phyloP scores from a whole-genome alignment of 306 rosid species.

The Heteromeles arbutifolia region DNA sequence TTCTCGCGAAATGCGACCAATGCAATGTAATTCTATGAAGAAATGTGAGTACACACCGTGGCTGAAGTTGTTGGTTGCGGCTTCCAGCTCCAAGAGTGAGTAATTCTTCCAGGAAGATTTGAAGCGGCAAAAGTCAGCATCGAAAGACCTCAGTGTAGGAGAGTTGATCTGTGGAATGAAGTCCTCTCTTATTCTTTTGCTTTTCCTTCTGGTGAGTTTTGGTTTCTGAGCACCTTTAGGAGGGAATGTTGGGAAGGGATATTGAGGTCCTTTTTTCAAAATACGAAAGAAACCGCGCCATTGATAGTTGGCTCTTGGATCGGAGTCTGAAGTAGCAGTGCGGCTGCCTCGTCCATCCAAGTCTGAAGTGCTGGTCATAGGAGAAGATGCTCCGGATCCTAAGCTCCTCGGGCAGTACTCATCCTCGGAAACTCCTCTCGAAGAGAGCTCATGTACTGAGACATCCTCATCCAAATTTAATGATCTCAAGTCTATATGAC shows the following conservation, averaged over 20 bases:
- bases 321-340: constrained; percentile 40
- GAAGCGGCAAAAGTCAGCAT: constrained; percentile 47
- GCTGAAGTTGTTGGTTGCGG: constrained; percentile 75
- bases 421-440: constrained; percentile 21
- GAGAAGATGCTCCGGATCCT: constrained; percentile 44
- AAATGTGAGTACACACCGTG: constrained; percentile 35
- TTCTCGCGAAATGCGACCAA: neutral
- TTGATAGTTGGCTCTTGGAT: constrained; percentile 21
- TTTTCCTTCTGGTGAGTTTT: constrained; percentile 64
- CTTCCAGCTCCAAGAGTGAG: constrained; percentile 47
- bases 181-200: constrained; percentile 65
- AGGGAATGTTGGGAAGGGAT: constrained; percentile 48
- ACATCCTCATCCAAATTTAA: constrained; percentile 37
- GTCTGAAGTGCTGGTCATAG: constrained; percentile 65
- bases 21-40: neutral
- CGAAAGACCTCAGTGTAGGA: constrained; percentile 36
- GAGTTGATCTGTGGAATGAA: constrained; percentile 41
- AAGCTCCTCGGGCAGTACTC: constrained; percentile 28
- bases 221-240: constrained; percentile 57
- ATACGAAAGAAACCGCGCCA: constrained; percentile 61
- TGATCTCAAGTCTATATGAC: constrained; percentile 36
- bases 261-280: constrained; percentile 58
- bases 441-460: constrained; percentile 20
- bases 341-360: constrained; percentile 23
- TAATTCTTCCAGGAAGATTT: constrained; percentile 83